These are phyloP conservation scores for Sphagnum magellanicum DNA, from an alignment of 228 moss, liverwort and hornwort genomes.

Conservation along the genomic window DNA sequence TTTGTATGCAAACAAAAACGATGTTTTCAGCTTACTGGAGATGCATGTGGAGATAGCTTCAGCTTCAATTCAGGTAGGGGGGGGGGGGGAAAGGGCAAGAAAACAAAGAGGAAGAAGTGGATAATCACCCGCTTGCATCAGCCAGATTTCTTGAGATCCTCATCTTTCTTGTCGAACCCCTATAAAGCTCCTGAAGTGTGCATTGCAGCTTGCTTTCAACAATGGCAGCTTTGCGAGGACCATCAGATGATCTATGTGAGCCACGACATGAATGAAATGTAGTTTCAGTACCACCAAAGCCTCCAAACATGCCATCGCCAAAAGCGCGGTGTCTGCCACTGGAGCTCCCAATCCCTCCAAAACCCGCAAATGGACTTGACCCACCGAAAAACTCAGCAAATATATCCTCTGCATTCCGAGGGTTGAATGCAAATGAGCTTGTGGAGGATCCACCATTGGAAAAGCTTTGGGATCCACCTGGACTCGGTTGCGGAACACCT, in stretches of 20 bases:
- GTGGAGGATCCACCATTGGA: constrained; percentile 33
- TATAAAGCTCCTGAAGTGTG: constrained; percentile 52
- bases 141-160: constrained; percentile 64
- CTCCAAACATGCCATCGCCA: constrained; percentile 58
- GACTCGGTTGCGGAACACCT: constrained; percentile 31
- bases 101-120: neutral
- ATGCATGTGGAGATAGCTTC: neutral
- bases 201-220: constrained; percentile 67
- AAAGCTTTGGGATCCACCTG: constrained; percentile 27
- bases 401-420: constrained; percentile 61
- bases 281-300: constrained; percentile 38
- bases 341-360: constrained; percentile 11
- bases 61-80: neutral
- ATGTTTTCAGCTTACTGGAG: neutral
- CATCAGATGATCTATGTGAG: constrained; percentile 27
- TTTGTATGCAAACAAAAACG: no score
- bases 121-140: constrained; percentile 44
- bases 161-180: constrained; percentile 59
- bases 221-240: constrained; percentile 44
- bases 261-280: constrained; percentile 31
- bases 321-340: constrained; percentile 31
- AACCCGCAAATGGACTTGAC: constrained; percentile 36
- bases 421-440: constrained; percentile 53
- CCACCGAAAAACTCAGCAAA: constrained; percentile 68
- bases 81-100: neutral